Conservation (phyloP, 495 filamentous ascomycete species). For the Daldinia decipiens region DNA sequence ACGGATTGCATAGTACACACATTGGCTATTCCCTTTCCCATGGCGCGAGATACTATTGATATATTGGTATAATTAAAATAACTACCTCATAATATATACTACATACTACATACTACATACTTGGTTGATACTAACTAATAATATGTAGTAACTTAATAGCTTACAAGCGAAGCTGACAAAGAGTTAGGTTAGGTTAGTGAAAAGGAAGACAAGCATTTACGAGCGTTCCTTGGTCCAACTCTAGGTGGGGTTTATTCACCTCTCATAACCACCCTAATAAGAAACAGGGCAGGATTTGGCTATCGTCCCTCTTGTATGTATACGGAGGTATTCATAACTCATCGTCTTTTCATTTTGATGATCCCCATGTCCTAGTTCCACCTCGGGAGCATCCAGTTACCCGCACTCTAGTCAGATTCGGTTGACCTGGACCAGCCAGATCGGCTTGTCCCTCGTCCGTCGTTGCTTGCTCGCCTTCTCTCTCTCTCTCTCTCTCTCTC, state of each 20-base stretch:
- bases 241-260: constrained; percentile 39
- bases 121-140: not conserved
- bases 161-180: constrained; percentile 33
- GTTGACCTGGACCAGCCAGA: constrained; percentile 42
- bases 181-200: no score
- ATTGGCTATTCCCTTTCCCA: constrained; percentile 1
- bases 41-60: constrained; percentile 36
- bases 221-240: constrained; percentile 33
- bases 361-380: constrained; percentile 43
- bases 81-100: not conserved
- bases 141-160: not conserved
- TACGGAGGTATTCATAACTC: constrained; percentile 30
- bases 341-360: constrained; percentile 39
- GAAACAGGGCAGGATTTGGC: constrained; percentile 45
- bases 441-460: constrained; percentile 29
- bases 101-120: no score
- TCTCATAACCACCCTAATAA: constrained; percentile 39
- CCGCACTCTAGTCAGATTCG: constrained; percentile 47
- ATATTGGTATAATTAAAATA: no score
- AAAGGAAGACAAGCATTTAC: constrained; percentile 4
- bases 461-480: constrained; percentile 11
- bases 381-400: constrained; percentile 47
- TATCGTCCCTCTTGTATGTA: constrained; percentile 32
- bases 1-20: no score
- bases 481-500: constrained; percentile 27